Evolutionary conservation across 2,329 filamentous ascomycete species (phyloP).

Genomic region (Botrytis fragariae): DNA sequence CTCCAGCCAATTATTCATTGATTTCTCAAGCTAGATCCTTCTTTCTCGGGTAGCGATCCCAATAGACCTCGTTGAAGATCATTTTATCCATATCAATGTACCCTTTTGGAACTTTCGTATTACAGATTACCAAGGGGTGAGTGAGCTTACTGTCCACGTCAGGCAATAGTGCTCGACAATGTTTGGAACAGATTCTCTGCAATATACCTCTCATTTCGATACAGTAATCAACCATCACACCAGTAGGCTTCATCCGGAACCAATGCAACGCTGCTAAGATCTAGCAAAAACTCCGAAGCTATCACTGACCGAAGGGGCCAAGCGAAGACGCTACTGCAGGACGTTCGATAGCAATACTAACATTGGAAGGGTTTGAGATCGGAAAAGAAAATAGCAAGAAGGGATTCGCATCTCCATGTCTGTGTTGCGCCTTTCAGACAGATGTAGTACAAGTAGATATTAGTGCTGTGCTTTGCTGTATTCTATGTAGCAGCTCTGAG

Average conservation of each 20-base stretch:
- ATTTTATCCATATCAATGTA: constrained; percentile 9
- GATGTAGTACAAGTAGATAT: background rate
- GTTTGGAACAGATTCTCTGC: background rate
- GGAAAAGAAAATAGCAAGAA: background rate
- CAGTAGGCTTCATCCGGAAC: background rate
- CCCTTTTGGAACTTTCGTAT: background rate
- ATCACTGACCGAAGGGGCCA: background rate
- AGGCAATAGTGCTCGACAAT: background rate
- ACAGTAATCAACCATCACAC: background rate
- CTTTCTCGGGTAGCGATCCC: background rate
- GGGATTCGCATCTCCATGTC: background rate
- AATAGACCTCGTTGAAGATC: background rate
- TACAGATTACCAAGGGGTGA: background rate
- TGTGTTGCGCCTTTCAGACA: background rate
- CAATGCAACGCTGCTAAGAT: background rate
- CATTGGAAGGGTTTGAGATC: background rate
- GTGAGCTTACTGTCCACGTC: constrained; percentile 15
- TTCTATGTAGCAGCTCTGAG: background rate
- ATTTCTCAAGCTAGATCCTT: background rate
- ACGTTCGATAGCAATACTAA: background rate
- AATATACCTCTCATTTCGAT: constrained; percentile 2
- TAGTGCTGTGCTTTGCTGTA: constrained; percentile 1
- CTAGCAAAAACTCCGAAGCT: background rate
- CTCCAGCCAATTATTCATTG: background rate
- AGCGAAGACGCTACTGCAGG: constrained; percentile 3